Evolutionary conservation across 495 filamentous ascomycete species (phyloP), one percentile per base, ranked within the genome.

Genomic region (Daldinia childiae): DNA sequence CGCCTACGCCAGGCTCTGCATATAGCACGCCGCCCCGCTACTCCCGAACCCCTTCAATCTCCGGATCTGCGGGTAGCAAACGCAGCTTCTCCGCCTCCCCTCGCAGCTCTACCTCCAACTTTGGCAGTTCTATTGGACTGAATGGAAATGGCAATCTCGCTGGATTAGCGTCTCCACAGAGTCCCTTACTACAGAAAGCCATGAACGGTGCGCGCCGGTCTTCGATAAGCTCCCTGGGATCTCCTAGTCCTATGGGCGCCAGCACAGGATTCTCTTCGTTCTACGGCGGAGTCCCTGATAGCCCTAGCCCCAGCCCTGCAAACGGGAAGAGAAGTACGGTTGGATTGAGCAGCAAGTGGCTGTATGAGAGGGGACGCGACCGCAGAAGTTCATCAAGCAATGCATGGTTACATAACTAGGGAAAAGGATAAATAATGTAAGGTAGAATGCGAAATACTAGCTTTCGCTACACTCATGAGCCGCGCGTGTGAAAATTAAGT

Each of bases 1-100:
- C 91, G 3, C 81, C 85, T 3, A 93, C 92, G 0, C 89, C 92
- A 0, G 82, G 82, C 52, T 82, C 85, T 6, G 85, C 86, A 12
- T 95, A 90, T 78, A 86, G 90, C 73, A 98, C 95, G 0, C 95
- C 95, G 1, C 95, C 95, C 3, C 88, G 92, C 60, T 98, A 97
- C 82, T 86, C 90, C 7, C 85, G 93, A 60, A 94, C 92, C 14
- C 88, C 91, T 6, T 85, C 86, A 1, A 77, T 85, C 29, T 83
- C 82, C 19, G 82, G 83, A 6, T 85, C 85, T 3, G 79, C 84
- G 6, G 83, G 84, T 36, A 86, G 81, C 69, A 83, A 79, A 54
- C 79, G 74, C 52, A 83, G 79, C 75, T 85, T 85, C 70, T 87
- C 88, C 1, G 85, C 87, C 26, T 87, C 85, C n/a, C 83, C 85